These are phyloP conservation scores for Helotiales sp. DNA, from an alignment of 2,329 filamentous ascomycete species.

Conservation along the genomic window DNA sequence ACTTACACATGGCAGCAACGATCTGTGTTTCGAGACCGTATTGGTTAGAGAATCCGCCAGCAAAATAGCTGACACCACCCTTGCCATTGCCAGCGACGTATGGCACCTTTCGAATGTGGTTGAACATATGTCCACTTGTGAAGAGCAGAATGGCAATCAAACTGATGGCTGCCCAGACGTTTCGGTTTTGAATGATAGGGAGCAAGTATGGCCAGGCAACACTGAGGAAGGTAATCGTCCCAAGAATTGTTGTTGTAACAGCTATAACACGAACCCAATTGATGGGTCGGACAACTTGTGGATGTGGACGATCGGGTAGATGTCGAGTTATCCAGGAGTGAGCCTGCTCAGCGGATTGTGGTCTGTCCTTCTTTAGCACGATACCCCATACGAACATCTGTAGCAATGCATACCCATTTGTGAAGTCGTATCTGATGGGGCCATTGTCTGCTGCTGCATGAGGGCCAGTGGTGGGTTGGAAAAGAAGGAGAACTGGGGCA, in stretches of 20 bases:
- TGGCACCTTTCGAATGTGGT: constrained; percentile 94
- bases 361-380: constrained; percentile 52
- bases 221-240: constrained; percentile 68
- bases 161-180: constrained; percentile 90
- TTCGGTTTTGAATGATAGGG: constrained; percentile 85
- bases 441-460: constrained; percentile 72
- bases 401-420: constrained; percentile 64
- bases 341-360: constrained; percentile 76
- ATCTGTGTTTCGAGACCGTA: constrained; percentile 96
- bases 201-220: constrained; percentile 79
- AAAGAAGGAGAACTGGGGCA: constrained; percentile 86
- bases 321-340: constrained; percentile 80
- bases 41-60: constrained; percentile 90
- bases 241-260: constrained; percentile 70
- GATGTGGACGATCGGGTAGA: constrained; percentile 78
- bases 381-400: not conserved
- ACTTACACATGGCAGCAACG: constrained; percentile 89
- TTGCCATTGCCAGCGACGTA: constrained; percentile 86
- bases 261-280: constrained; percentile 81
- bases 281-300: constrained; percentile 79
- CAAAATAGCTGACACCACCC: constrained; percentile 89
- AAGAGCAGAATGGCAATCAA: constrained; percentile 90
- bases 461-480: constrained; percentile 82
- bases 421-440: constrained; percentile 85
- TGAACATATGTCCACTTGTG: constrained; percentile 98